Evolutionary conservation across 768 basidiomycete species (phyloP).

Genomic region (Suillus paluster): DNA sequence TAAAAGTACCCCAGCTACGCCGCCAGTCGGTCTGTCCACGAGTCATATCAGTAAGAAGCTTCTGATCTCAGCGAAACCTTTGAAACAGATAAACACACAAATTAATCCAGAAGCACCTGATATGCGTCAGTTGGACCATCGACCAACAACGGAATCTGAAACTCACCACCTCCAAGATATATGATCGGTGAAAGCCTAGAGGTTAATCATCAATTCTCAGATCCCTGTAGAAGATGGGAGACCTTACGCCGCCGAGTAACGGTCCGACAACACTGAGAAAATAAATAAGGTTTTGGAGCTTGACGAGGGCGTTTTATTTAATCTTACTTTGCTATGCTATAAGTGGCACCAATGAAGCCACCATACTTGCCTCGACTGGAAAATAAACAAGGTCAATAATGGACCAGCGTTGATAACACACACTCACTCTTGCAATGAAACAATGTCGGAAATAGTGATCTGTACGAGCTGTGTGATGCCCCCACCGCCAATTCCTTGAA

Average conservation of each 20-base stretch:
- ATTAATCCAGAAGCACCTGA: slow-evolving; percentile 42
- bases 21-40: slow-evolving; percentile 40
- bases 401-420: background rate
- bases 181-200: slow-evolving; percentile 39
- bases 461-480: slow-evolving; percentile 43
- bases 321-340: slow-evolving; percentile 44
- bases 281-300: background rate
- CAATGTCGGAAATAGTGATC: slow-evolving; percentile 47
- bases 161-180: slow-evolving; percentile 46
- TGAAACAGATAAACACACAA: slow-evolving; percentile 23
- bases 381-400: background rate
- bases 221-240: background rate
- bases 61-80: background rate
- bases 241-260: slow-evolving; percentile 40
- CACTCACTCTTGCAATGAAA: slow-evolving; percentile 37
- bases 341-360: slow-evolving; percentile 44
- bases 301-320: background rate
- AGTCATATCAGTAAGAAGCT: background rate
- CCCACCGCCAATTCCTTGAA: slow-evolving; percentile 50
- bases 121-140: slow-evolving; percentile 5
- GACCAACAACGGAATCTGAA: background rate
- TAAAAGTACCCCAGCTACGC: slow-evolving; percentile 33
- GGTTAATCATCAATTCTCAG: background rate
- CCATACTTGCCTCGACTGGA: slow-evolving; percentile 44
- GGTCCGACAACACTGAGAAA: slow-evolving; percentile 45